These are phyloP conservation scores for Entomophthora muscae DNA, from an alignment of 371 early-diverging fungal species.

Conservation along the genomic window DNA sequence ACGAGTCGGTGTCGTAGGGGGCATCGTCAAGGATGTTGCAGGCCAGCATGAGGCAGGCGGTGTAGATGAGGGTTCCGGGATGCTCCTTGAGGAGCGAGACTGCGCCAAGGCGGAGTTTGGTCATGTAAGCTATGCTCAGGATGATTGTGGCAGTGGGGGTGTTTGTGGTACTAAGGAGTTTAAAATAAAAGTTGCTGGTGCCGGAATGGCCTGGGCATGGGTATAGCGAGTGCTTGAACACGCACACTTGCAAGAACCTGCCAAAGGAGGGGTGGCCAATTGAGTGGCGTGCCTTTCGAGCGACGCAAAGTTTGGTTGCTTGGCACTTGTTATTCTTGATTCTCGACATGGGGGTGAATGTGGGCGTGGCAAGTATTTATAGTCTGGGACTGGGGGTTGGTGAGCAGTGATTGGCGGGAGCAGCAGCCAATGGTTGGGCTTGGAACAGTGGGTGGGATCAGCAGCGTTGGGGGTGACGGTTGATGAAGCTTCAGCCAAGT, in stretches of 20 bases:
- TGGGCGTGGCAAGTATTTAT: background rate
- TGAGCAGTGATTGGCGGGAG: no score
- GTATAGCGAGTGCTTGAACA: background rate
- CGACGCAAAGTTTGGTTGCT: background rate
- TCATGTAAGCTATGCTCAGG: background rate
- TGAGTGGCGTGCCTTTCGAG: background rate
- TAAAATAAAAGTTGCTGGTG: background rate
- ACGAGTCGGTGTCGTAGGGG: background rate
- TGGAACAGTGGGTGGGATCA: background rate
- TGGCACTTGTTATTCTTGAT: background rate
- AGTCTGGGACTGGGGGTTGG: background rate
- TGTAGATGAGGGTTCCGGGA: background rate
- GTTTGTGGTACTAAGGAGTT: background rate
- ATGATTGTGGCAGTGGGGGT: background rate
- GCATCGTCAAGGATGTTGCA: background rate
- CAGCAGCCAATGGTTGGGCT: background rate
- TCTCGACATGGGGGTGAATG: background rate
- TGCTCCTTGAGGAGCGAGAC: background rate
- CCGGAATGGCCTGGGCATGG: background rate
- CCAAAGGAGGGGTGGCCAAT: background rate
- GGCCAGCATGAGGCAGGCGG: background rate
- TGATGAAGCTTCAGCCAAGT: background rate
- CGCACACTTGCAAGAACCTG: background rate
- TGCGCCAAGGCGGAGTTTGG: background rate
- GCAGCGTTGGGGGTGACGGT: background rate